Evolutionary conservation across 257 asterid genomes (phyloP), one percentile per base, ranked within the genome.

Genomic region (Osmanthus fragrans): DNA sequence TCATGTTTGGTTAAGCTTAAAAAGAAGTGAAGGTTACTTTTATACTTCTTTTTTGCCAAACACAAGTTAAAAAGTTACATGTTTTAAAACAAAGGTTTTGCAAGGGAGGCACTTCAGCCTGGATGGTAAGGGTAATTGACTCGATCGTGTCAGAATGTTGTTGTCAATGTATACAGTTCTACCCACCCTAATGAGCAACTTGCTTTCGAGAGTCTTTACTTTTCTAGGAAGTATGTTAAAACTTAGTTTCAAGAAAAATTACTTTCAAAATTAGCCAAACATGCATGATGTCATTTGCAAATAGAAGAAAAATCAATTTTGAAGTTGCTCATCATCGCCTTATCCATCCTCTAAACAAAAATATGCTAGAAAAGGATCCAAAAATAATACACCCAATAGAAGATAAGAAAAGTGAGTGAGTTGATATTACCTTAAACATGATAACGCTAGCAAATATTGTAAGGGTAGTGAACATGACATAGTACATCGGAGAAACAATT

Each of bases 401-500:
- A 75, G 71, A 74, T 69, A 21, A 72, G 51, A 63, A 6, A 34
- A 37, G 30, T 32, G 2, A 25, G 1, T 42, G 27, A 68, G 69
- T 47, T 30, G 29, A 21, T 77, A 58, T 78, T 87, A 93, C 96
- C 97, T 89, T 94, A 80, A 89, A 94, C 98, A 94, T 94, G 45
- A 92, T 90, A 40, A 92, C 84, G 56, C 97, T 94, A 70, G 98
- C 97, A 77, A 94, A 85, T 37, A 94, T 92, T 30, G 98, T 92
- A 29, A 94, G 94, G 12, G 96, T 86, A 32, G 96, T 94, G 82
- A 94, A 94, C 90, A 94, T 77, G 84, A 89, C 98, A 77, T 94
- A 94, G 86, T 94, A 94, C 86, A 92, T 92, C 19, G 98, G 98
- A 63, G 98, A 94, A 77, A 94, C 98, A 83, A 94, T 73, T 18